Evolutionary conservation across 106 monocot genomes (phyloP).

Genomic region (Allium sativum): DNA sequence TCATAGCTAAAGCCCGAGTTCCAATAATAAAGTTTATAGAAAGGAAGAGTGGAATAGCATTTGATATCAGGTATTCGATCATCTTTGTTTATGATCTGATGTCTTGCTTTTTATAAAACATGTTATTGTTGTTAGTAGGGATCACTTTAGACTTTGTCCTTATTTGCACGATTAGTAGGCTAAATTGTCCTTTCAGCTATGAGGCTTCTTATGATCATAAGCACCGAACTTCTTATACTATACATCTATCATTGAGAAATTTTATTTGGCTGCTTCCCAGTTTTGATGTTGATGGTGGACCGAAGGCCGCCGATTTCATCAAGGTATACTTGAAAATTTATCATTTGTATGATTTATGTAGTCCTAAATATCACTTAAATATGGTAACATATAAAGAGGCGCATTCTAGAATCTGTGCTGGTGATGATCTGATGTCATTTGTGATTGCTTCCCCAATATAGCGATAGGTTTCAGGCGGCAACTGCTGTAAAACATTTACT

Average conservation of each 20-base stretch:
- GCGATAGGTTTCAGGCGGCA: no score
- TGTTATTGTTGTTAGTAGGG: background rate
- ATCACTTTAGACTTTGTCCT: no score
- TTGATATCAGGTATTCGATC: conserved; percentile 66
- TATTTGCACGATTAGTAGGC: no score
- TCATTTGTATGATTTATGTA: background rate
- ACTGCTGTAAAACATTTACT: no score
- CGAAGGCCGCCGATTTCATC: conserved; percentile 78
- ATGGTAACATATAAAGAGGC: no score
- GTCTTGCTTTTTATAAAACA: background rate
- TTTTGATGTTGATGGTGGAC: conserved; percentile 87
- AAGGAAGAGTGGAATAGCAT: conserved; percentile 74
- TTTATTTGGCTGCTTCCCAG: conserved; percentile 21
- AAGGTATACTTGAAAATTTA: conserved; percentile 39
- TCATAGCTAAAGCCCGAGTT: conserved; percentile 89
- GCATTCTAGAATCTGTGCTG: no score
- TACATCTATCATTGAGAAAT: background rate
- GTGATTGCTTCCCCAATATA: no score
- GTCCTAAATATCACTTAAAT: no score
- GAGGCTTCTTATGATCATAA: background rate
- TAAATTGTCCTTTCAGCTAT: no score
- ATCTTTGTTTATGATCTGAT: background rate
- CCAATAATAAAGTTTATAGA: conserved; percentile 95
- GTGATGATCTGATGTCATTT: no score
- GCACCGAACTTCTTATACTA: background rate